A percentile compares a stretch with the other conserved stretches of the same genome.
These are phyloP conservation scores for Colletotrichum kahawae DNA, from an alignment of 2,329 filamentous ascomycete species.

Conservation along the genomic window DNA sequence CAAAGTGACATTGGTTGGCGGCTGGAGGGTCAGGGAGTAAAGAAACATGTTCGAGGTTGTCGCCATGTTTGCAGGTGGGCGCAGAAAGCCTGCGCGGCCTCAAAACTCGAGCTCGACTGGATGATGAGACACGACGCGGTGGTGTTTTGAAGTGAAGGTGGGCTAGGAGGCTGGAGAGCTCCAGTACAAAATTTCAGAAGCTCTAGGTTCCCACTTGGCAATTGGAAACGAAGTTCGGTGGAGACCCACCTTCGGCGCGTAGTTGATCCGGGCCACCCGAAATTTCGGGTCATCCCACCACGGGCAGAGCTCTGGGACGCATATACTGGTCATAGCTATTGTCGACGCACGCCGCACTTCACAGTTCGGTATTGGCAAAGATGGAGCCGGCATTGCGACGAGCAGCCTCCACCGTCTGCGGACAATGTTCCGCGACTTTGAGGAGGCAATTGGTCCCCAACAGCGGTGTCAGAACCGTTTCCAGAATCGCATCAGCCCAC, in stretches of 20 bases:
- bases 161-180: constrained; percentile 18
- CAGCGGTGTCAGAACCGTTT: background rate
- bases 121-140: constrained; percentile 15
- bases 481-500: constrained; percentile 29
- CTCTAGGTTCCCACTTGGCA: constrained; percentile 15
- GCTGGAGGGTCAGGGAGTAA: constrained; percentile 95
- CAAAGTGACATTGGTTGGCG: constrained; percentile 86
- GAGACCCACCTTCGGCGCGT: background rate
- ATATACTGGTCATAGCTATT: background rate
- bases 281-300: constrained; percentile 15
- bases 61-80: constrained; percentile 73
- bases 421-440: constrained; percentile 24
- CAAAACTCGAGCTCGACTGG: constrained; percentile 25
- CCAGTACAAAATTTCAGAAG: constrained; percentile 22
- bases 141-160: constrained; percentile 12
- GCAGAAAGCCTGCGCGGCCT: constrained; percentile 58
- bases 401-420: constrained; percentile 27
- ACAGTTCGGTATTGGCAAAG: background rate
- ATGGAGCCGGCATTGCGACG: constrained; percentile 27
- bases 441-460: constrained; percentile 22
- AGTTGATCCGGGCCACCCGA: constrained; percentile 20
- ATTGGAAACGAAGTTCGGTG: background rate
- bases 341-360: background rate
- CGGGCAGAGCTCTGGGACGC: background rate
- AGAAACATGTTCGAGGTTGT: constrained; percentile 98